These are phyloP conservation scores for Furcasterigmium sp. DNA, from an alignment of 2,329 filamentous ascomycete species.

Conservation along the genomic window DNA sequence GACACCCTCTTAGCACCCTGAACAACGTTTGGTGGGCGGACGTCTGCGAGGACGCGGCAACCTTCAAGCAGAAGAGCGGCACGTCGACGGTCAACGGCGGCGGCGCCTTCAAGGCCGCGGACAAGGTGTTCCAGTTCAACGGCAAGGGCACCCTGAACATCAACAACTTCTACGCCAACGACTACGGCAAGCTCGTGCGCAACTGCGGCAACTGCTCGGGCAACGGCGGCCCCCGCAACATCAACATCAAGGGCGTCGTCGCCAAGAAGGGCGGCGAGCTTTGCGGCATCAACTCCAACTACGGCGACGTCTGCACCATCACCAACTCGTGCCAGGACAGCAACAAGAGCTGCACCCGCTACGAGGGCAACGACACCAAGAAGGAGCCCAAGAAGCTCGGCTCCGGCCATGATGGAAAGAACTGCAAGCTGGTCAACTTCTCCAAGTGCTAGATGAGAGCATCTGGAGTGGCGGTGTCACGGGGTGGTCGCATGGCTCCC, in stretches of 20 bases:
- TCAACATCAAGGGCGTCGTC: conserved; percentile 36
- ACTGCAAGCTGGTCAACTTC: conserved; percentile 5
- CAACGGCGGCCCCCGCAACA: conserved; percentile 31
- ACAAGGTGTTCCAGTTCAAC: conserved; percentile 38
- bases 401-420: conserved; percentile 10
- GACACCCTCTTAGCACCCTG: conserved; percentile 7
- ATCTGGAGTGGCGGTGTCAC: no score
- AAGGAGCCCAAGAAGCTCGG: conserved; percentile 7
- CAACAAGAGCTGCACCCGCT: conserved; percentile 9
- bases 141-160: conserved; percentile 26
- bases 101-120: conserved; percentile 32
- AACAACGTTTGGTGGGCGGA: conserved; percentile 30
- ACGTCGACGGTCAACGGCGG: conserved; percentile 35
- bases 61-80: conserved; percentile 29
- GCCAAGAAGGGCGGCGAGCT: conserved; percentile 30
- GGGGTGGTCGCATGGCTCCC: no score
- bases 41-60: conserved; percentile 28
- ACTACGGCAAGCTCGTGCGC: conserved; percentile 41
- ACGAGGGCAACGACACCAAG: conserved; percentile 7
- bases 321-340: conserved; percentile 12
- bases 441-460: conserved; percentile 1
- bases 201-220: conserved; percentile 43
- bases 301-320: conserved; percentile 17
- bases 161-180: conserved; percentile 33
- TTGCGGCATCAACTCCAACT: conserved; percentile 33